phyloP scores from a whole-genome alignment of 129 eudicot species.

The Glebionis coronaria region DNA sequence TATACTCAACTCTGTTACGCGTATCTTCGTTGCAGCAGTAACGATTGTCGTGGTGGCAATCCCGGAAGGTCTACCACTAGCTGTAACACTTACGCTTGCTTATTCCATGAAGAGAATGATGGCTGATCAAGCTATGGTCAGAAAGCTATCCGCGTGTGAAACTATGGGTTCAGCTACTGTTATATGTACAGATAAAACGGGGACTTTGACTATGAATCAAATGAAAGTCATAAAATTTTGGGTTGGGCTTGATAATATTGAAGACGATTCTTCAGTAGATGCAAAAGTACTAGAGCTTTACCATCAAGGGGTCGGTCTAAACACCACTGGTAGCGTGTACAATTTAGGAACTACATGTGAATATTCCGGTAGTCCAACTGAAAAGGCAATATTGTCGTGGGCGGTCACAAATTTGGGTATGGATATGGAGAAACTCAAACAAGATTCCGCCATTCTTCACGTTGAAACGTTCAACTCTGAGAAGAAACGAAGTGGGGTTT shows the following conservation, averaged over 20 bases:
- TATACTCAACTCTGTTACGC: slow-evolving; percentile 35
- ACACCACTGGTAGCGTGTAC: slow-evolving; percentile 54
- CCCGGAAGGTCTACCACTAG: slow-evolving; percentile 65
- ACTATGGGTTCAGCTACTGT: slow-evolving; percentile 50
- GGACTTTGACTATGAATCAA: slow-evolving; percentile 54
- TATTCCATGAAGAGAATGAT: slow-evolving; percentile 33
- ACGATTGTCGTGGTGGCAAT: slow-evolving; percentile 55
- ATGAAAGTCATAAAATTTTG: slow-evolving; percentile 61
- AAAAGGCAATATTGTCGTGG: slow-evolving; percentile 67
- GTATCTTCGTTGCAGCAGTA: slow-evolving; percentile 11
- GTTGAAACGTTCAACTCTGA: slow-evolving; percentile 61
- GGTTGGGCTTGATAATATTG: slow-evolving; percentile 39
- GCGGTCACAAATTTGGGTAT: slow-evolving; percentile 46
- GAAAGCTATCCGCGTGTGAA: slow-evolving; percentile 53
- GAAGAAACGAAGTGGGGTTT: slow-evolving; percentile 65
- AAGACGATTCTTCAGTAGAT: neutral
- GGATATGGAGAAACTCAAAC: slow-evolving; percentile 50
- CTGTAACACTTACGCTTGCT: slow-evolving; percentile 24
- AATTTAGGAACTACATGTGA: slow-evolving; percentile 34
- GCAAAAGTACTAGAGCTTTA: slow-evolving; percentile 29
- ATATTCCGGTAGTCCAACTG: slow-evolving; percentile 65
- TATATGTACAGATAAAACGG: slow-evolving; percentile 33
- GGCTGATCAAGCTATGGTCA: slow-evolving; percentile 52
- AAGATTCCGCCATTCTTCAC: slow-evolving; percentile 35
- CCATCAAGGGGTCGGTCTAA: slow-evolving; percentile 58